phyloP scores from a whole-genome alignment of 805 yeast genomes.

The Metschnikowia kunwiensis region DNA sequence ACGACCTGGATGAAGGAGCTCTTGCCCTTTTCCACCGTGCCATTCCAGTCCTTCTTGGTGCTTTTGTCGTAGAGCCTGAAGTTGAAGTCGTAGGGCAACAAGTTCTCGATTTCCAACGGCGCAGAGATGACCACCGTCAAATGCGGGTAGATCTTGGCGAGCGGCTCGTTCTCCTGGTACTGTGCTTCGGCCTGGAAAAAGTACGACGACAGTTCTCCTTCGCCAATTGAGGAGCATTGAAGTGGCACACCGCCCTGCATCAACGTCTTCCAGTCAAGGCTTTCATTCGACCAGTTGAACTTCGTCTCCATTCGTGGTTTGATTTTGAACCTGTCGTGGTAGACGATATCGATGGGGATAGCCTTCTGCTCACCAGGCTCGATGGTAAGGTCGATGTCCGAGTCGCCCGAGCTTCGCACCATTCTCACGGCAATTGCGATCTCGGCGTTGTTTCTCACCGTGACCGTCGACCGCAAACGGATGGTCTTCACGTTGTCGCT shows the following conservation, averaged over 20 bases:
- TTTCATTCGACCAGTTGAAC: conserved; percentile 66
- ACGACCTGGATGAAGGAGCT: conserved; percentile 78
- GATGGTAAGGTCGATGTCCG: conserved; percentile 34
- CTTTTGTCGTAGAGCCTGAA: conserved; percentile 77
- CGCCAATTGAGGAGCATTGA: conserved; percentile 50
- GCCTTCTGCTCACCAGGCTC: conserved; percentile 59
- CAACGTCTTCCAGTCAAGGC: conserved; percentile 64
- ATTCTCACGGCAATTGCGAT: conserved; percentile 54
- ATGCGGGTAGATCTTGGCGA: conserved; percentile 78
- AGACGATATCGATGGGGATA: conserved; percentile 71
- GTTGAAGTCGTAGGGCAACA: conserved; percentile 76
- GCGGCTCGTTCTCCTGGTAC: conserved; percentile 63
- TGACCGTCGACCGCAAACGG: conserved; percentile 71
- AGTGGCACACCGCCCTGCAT: conserved; percentile 50
- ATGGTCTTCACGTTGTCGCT: conserved; percentile 78
- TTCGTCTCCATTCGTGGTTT: conserved; percentile 57
- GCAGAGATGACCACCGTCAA: conserved; percentile 75
- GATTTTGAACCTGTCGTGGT: conserved; percentile 52
- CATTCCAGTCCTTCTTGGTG: conserved; percentile 63
- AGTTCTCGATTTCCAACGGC: conserved; percentile 80
- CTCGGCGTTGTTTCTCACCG: conserved; percentile 57
- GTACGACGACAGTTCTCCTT: conserved; percentile 45
- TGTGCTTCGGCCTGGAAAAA: conserved; percentile 72
- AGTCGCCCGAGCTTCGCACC: conserved; percentile 31
- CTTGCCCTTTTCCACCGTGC: conserved; percentile 59